A percentile compares a stretch with the other conserved stretches of the same genome.
Conservation (phyloP, 768 basidiomycete genomes). For the Trametes maxima region DNA sequence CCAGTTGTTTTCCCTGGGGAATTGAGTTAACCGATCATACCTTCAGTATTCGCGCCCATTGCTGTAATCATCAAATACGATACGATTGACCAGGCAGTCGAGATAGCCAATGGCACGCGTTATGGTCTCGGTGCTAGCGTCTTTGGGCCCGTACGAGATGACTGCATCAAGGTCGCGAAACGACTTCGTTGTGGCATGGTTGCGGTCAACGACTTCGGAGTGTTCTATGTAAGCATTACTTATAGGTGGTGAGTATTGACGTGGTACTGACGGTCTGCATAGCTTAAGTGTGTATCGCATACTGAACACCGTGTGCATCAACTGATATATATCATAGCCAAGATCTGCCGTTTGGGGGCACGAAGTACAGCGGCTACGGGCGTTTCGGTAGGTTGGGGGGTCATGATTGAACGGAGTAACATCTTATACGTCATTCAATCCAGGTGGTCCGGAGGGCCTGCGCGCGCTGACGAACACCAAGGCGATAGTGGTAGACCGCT, state of each 20-base stretch:
- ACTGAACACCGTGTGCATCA: neutral
- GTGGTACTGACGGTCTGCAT: constrained; percentile 22
- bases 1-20: neutral
- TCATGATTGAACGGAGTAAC: constrained; percentile 19
- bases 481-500: constrained; percentile 83
- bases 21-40: neutral
- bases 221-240: constrained; percentile 68
- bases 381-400: constrained; percentile 68
- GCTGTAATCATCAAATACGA: constrained; percentile 87
- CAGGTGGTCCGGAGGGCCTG: constrained; percentile 93
- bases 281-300: constrained; percentile 58
- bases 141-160: constrained; percentile 82
- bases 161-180: constrained; percentile 80
- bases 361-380: constrained; percentile 90
- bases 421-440: neutral
- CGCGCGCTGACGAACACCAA: constrained; percentile 87
- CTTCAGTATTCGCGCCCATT: constrained; percentile 88
- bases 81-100: constrained; percentile 80
- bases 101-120: constrained; percentile 83
- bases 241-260: neutral
- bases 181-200: constrained; percentile 95
- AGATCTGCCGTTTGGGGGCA: constrained; percentile 94
- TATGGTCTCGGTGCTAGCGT: constrained; percentile 95
- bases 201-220: constrained; percentile 91
- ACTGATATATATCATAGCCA: constrained; percentile 54